phyloP scores from a whole-genome alignment of 129 eudicot species.

The Centaurea solstitialis region DNA sequence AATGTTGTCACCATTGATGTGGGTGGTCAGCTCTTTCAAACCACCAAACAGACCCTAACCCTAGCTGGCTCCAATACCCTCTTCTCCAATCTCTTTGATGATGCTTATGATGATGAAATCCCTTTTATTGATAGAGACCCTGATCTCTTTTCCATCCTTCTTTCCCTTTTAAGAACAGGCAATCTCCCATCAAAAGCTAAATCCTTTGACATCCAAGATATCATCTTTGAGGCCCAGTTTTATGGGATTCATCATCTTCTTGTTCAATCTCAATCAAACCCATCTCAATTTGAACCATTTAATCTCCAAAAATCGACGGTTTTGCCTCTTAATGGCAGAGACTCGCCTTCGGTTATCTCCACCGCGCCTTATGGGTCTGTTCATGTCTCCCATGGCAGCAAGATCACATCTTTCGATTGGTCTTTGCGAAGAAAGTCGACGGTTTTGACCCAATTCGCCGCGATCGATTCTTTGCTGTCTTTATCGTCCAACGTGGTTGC shows the following conservation, averaged over 20 bases:
- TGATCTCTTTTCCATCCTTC: constrained; percentile 52
- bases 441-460: constrained; percentile 59
- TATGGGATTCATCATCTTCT: constrained; percentile 53
- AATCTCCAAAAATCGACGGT: constrained; percentile 47
- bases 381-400: constrained; percentile 65
- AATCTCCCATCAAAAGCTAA: constrained; percentile 56
- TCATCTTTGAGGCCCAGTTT: constrained; percentile 48
- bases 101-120: constrained; percentile 26
- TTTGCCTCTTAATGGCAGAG: constrained; percentile 48
- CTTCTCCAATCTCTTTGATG: constrained; percentile 38
- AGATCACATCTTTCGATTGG: constrained; percentile 75
- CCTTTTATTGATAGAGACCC: constrained; percentile 74
- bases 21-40: constrained; percentile 75
- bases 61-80: constrained; percentile 63
- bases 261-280: constrained; percentile 47
- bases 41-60: constrained; percentile 67
- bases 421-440: constrained; percentile 57
- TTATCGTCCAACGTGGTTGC: constrained; percentile 48
- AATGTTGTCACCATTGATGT: constrained; percentile 61
- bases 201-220: constrained; percentile 46
- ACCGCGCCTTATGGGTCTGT: constrained; percentile 46
- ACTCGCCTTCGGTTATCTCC: constrained; percentile 51
- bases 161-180: constrained; percentile 69
- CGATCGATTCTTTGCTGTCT: constrained; percentile 58
- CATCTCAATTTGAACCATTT: constrained; percentile 53